Base-by-base conservation (phyloP, 345 rosid genomes). In the Eucalyptus marginata region DNA sequence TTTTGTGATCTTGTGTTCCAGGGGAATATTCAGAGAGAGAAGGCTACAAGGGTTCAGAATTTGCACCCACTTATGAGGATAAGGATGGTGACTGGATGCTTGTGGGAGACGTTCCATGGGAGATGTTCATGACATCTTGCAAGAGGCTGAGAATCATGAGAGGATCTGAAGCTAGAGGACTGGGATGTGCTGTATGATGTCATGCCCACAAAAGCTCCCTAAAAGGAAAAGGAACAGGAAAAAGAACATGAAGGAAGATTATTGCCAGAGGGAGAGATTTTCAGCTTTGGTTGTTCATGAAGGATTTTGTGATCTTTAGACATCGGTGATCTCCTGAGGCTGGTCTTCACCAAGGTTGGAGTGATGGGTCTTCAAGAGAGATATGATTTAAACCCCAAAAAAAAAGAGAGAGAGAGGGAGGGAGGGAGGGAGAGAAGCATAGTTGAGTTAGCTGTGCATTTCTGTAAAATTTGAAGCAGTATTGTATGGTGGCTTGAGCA, bases 41-140 rank as follows among this genome's bases (percentile, higher is more conserved):
- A 93, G 97, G 98, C 44, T 95, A 95, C 92, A 94, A 93, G 90
- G 96, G 98, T 50, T 96, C 96, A 87, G 99, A 94, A 79, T 93
- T 91, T 86, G 95, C 91, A 64, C 98, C 96, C 1, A 96, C 99
- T 51, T 96, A 96, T 87, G 97, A 96, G 59, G 99, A 96, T 90
- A 96, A 95, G 87, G 99, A 96, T 90, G 95, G 98, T 85, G 99
- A 96, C 62, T 94, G 95, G 99, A 96, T 96, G 99, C 94, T 96
- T 17, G 96, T 95, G 16, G 97, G 98, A 89, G 97, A 96, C 93
- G 98, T 95, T 86, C 98, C 97, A 1, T 96, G 98, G 99, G 93
- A 93, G 29, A 96, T 96, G 99, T 97, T 97, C 92, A 93, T 94
- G 89, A 91, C 94, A 31, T 95, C 99, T 86, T 97, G 99, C 88